These are phyloP conservation scores for Wallacemonas sp. DNA, from an alignment of 208 protist species.

Conservation along the genomic window DNA sequence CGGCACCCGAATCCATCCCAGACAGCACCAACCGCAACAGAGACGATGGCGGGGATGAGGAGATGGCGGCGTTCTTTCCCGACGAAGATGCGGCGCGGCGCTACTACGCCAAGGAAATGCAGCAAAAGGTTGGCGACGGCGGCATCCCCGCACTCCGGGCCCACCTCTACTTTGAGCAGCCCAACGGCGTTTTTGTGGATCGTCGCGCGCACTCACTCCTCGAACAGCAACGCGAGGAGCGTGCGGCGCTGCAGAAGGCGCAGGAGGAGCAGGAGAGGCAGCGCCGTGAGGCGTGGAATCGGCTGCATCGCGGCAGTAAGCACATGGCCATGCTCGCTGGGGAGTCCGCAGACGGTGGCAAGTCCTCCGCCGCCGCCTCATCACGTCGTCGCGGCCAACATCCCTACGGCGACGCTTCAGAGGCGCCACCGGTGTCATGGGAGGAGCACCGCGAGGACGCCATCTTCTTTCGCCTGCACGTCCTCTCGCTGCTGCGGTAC, in stretches of 20 bases:
- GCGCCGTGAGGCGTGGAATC: conserved; percentile 16
- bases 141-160: conserved; percentile 47
- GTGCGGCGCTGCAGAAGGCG: conserved; percentile 18
- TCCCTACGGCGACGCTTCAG: background rate
- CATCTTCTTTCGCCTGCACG: conserved; percentile 20
- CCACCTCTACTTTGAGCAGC: conserved; percentile 61
- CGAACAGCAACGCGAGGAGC: conserved; percentile 21
- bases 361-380: too few relatives aligned
- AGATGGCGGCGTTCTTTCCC: background rate
- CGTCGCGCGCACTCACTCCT: conserved; percentile 33
- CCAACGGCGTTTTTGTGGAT: conserved; percentile 46
- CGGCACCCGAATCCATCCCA: background rate
- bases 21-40: background rate
- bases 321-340: background rate
- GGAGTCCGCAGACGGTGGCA: background rate
- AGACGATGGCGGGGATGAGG: background rate
- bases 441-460: conserved; percentile 24
- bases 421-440: background rate
- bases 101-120: background rate
- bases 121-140: background rate
- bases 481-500: conserved; percentile 25
- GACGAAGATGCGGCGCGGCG: background rate
- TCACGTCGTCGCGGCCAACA: too few relatives aligned
- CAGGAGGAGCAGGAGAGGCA: conserved; percentile 20
- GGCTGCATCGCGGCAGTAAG: conserved; percentile 12